Evolutionary conservation across 73 alveolate genomes (phyloP).

Genomic region (Paramecium bursaria): DNA sequence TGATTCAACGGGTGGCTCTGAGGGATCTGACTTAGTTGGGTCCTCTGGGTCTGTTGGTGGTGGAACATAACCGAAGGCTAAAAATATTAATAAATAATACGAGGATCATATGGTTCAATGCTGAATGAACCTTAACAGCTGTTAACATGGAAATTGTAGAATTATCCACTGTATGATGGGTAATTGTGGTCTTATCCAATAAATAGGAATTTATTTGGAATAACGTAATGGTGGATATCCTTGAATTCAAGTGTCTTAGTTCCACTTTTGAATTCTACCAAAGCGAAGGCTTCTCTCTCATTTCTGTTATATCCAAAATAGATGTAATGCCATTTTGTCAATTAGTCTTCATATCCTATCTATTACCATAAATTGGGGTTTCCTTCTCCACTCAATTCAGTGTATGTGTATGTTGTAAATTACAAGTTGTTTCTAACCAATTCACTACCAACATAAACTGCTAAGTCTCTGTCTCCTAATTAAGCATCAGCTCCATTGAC

Average conservation of each 20-base stretch:
- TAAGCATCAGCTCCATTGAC: background rate
- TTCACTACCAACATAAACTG: conserved; percentile 35
- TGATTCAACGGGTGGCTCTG: background rate
- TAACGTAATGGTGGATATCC: conserved; percentile 17
- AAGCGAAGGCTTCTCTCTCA: background rate
- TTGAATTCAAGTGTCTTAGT: background rate
- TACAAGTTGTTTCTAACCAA: background rate
- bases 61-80: background rate
- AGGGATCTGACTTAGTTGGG: background rate
- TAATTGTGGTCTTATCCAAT: conserved; percentile 30
- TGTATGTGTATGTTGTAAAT: conserved; percentile 31
- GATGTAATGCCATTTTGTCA: conserved; percentile 27
- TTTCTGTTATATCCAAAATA: conserved; percentile 47
- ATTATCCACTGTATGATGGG: conserved; percentile 33
- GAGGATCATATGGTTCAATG: background rate
- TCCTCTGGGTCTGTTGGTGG: background rate
- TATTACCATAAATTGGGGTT: conserved; percentile 54
- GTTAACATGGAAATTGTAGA: conserved; percentile 12
- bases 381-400: conserved; percentile 25
- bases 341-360: background rate
- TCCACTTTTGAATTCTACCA: background rate
- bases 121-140: background rate
- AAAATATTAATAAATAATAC: background rate
- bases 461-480: conserved; percentile 54
- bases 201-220: background rate